Conservation (phyloP, 1,139 yeast species). For the Suhomyces ambrosiae region DNA sequence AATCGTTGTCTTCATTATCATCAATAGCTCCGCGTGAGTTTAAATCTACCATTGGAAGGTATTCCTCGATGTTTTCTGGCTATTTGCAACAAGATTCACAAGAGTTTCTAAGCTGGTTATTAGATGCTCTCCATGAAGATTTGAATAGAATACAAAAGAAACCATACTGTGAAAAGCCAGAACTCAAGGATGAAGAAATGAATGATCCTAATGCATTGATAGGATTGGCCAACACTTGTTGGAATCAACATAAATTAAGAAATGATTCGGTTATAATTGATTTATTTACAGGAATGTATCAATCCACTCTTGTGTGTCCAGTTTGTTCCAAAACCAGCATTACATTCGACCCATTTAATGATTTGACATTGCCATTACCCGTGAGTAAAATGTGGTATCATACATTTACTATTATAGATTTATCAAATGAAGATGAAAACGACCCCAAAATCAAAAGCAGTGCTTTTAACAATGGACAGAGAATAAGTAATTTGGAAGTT, state of each 20-base stretch:
- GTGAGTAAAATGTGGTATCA: slow-evolving; percentile 74
- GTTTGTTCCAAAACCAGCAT: slow-evolving; percentile 77
- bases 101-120: slow-evolving; percentile 84
- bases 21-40: slow-evolving; percentile 69
- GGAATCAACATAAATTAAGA: slow-evolving; percentile 78
- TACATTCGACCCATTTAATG: slow-evolving; percentile 94
- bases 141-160: slow-evolving; percentile 78
- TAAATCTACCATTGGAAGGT: slow-evolving; percentile 76
- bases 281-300: slow-evolving; percentile 86
- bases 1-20: slow-evolving; percentile 5
- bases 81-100: slow-evolving; percentile 95
- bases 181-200: slow-evolving; percentile 62
- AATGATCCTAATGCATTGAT: slow-evolving; percentile 56
- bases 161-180: slow-evolving; percentile 91
- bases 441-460: slow-evolving; percentile 15
- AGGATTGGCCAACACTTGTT: slow-evolving; percentile 70
- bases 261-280: slow-evolving; percentile 87
- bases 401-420: slow-evolving; percentile 63
- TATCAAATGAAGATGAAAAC: slow-evolving; percentile 47
- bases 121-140: slow-evolving; percentile 94
- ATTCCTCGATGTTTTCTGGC: slow-evolving; percentile 81
- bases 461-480: slow-evolving; percentile 8
- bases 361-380: slow-evolving; percentile 87
- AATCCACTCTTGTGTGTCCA: slow-evolving; percentile 89
- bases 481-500: slow-evolving; percentile 56